Evolutionary conservation across 1,284 basidiomycete species (phyloP).

Genomic region (Ganoderma lucidum): DNA sequence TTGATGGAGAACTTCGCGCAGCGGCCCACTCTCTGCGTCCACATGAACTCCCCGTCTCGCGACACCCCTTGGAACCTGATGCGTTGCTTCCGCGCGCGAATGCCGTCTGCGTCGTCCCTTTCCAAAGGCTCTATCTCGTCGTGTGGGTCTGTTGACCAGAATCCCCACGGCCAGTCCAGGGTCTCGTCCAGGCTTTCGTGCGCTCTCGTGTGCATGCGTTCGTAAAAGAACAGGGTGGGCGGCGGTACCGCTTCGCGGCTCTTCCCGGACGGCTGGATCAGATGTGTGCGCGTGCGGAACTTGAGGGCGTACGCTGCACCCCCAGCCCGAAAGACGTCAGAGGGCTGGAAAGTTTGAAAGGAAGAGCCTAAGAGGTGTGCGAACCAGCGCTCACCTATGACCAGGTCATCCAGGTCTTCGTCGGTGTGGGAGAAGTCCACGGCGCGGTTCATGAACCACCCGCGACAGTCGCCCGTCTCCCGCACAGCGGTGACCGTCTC

Average conservation of each 20-base stretch:
- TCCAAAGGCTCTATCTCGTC: background rate
- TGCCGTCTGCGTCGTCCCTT: background rate
- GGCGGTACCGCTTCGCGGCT: background rate
- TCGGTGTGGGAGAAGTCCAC: background rate
- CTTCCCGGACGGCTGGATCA: background rate
- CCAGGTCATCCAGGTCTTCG: background rate
- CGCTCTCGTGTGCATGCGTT: background rate
- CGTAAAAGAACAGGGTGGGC: background rate
- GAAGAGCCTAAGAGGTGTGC: no score
- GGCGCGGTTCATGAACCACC: slow-evolving; percentile 1
- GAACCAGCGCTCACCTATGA: background rate
- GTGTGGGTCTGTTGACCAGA: background rate
- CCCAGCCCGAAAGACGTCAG: background rate
- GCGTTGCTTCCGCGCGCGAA: no score
- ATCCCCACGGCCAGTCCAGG: background rate
- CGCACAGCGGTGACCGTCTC: background rate
- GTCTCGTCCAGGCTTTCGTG: background rate
- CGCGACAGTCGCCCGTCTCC: background rate
- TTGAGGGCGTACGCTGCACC: background rate
- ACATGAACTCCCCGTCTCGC: no score
- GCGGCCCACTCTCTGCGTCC: no score
- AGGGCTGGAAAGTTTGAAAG: background rate
- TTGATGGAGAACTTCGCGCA: no score
- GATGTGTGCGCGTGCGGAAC: background rate
- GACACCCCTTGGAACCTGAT: no score